Percentiles rank a stretch among this genome's conserved stretches.
Evolutionary conservation across 345 rosid species (phyloP).

Genomic region (Cardamine resedifolia): DNA sequence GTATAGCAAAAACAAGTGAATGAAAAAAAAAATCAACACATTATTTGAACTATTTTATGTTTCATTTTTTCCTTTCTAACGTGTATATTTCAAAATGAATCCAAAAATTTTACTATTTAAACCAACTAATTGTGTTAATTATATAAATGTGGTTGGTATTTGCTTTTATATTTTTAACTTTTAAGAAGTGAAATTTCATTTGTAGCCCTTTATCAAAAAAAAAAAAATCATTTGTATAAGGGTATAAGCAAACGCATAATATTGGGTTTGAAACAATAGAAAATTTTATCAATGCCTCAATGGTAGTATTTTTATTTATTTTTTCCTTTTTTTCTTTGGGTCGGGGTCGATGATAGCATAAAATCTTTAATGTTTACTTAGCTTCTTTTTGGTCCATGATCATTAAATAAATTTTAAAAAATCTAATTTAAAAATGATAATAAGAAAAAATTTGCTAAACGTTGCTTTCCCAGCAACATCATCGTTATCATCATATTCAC

Average conservation of each 20-base stretch:
- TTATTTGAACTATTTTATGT: neutral
- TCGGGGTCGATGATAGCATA: neutral
- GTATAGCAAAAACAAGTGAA: no score
- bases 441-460: neutral
- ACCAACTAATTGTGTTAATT: neutral
- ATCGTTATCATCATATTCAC: neutral
- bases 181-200: no score
- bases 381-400: neutral
- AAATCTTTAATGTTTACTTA: neutral
- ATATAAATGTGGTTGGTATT: no score
- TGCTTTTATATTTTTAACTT: no score
- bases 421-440: neutral
- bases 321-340: no score
- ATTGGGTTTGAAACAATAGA: neutral
- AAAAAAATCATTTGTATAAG: no score
- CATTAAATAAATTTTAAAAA: neutral
- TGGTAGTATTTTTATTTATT: neutral
- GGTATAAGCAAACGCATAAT: neutral
- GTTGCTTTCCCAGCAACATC: neutral
- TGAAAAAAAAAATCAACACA: neutral
- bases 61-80: no score
- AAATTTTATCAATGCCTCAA: no score
- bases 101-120: neutral
- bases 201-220: no score
- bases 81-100: no score